A percentile compares a stretch with the other conserved stretches of the same genome.
Evolutionary conservation across 1,284 basidiomycete species (phyloP).

Genomic region (Coniophora puteana): DNA sequence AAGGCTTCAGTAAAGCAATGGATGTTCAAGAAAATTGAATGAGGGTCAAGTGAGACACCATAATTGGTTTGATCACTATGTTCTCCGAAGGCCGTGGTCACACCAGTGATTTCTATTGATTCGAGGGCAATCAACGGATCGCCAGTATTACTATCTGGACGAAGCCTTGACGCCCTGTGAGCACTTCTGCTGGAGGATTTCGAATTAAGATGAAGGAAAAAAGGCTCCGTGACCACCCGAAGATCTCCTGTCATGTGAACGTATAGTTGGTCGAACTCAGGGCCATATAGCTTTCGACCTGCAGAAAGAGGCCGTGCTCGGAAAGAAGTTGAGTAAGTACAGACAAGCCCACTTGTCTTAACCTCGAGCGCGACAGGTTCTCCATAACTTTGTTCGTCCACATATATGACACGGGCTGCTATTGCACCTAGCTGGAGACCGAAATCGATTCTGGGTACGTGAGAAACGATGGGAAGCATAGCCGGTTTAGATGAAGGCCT

Average conservation of each 20-base stretch:
- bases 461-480: constrained; percentile 29
- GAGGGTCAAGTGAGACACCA: constrained; percentile 43
- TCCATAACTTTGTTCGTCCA: constrained; percentile 27
- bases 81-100: constrained; percentile 43
- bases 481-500: constrained; percentile 18
- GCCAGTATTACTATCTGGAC: constrained; percentile 32
- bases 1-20: constrained; percentile 57
- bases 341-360: constrained; percentile 42
- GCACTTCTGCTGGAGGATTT: constrained; percentile 17
- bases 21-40: constrained; percentile 49
- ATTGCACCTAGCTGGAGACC: constrained; percentile 46
- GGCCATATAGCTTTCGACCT: constrained; percentile 8
- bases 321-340: constrained; percentile 33
- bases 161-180: constrained; percentile 25
- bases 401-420: constrained; percentile 45
- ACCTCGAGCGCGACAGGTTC: constrained; percentile 49
- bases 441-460: constrained; percentile 50
- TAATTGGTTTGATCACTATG: constrained; percentile 38
- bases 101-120: constrained; percentile 43
- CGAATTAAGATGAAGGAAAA: constrained; percentile 42
- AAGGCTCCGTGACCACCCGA: constrained; percentile 36
- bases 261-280: constrained; percentile 23
- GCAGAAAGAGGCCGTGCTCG: constrained; percentile 21
- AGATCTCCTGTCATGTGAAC: constrained; percentile 36
- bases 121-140: constrained; percentile 59